A percentile compares a stretch with the other conserved stretches of the same genome.
Evolutionary conservation across 2,329 filamentous ascomycete genomes (phyloP).

Genomic region (Pseudogymnoascus sp.): DNA sequence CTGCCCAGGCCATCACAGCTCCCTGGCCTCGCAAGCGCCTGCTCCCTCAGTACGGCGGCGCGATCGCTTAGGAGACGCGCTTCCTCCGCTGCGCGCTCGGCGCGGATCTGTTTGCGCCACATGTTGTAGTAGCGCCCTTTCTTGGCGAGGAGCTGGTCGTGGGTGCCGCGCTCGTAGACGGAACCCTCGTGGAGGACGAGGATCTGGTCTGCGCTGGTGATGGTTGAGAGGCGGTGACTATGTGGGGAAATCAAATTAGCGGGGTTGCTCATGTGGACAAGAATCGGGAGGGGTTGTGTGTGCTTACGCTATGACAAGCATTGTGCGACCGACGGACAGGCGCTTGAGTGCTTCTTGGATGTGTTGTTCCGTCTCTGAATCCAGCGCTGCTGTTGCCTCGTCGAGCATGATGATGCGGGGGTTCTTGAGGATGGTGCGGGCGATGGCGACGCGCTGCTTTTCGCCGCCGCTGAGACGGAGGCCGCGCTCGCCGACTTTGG

Average conservation of each 20-base stretch:
- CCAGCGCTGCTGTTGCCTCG: slow-evolving; percentile 84
- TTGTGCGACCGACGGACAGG: slow-evolving; percentile 76
- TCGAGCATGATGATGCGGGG: slow-evolving; percentile 88
- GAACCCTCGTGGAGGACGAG: slow-evolving; percentile 71
- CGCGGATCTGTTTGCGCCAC: slow-evolving; percentile 82
- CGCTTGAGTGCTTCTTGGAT: slow-evolving; percentile 80
- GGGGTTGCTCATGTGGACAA: slow-evolving; percentile 15
- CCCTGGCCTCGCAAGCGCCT: slow-evolving; percentile 13
- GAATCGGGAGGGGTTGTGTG: background rate
- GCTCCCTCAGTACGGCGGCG: slow-evolving; percentile 24
- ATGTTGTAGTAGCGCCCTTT: slow-evolving; percentile 69
- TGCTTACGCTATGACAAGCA: slow-evolving; percentile 85
- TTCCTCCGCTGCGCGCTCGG: slow-evolving; percentile 59
- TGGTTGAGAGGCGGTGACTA: slow-evolving; percentile 74
- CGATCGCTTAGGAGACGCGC: slow-evolving; percentile 31
- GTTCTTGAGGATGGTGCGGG: slow-evolving; percentile 84
- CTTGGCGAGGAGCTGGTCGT: slow-evolving; percentile 62
- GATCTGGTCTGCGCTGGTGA: slow-evolving; percentile 85
- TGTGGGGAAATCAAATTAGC: background rate
- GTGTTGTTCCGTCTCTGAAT: slow-evolving; percentile 86
- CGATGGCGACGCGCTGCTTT: slow-evolving; percentile 89
- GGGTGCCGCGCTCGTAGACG: slow-evolving; percentile 69
- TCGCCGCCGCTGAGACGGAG: slow-evolving; percentile 82
- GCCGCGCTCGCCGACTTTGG: slow-evolving; percentile 85
- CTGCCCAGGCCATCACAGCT: background rate